Conservation (phyloP, 495 filamentous ascomycete species). For the Elasticomyces elasticus region DNA sequence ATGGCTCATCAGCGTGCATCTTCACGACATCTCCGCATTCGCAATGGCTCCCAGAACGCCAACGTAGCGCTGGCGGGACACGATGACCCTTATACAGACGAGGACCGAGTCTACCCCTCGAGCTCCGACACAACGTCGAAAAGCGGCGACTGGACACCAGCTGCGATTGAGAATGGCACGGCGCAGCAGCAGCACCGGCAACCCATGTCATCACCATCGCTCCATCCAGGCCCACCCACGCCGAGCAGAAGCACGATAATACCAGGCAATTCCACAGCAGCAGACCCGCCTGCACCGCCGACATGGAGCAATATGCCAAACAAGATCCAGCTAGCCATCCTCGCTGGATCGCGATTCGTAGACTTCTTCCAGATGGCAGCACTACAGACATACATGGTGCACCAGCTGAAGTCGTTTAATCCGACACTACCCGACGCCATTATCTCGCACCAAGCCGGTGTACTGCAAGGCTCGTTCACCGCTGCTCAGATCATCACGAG, state of each 20-base stretch:
- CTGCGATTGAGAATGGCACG: slow-evolving; percentile 15
- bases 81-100: not conserved
- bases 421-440: slow-evolving; percentile 22
- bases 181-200: not conserved
- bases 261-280: slow-evolving; percentile 5
- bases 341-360: slow-evolving; percentile 40
- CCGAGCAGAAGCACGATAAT: not conserved
- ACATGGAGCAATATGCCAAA: slow-evolving; percentile 28
- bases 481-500: slow-evolving; percentile 28
- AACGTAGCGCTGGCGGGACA: not conserved
- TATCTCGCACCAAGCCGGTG: slow-evolving; percentile 28
- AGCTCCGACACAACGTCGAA: not conserved
- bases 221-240: slow-evolving; percentile 10
- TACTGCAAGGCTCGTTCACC: slow-evolving; percentile 29
- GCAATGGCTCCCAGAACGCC: slow-evolving; percentile 8
- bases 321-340: slow-evolving; percentile 40
- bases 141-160: slow-evolving; percentile 11
- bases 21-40: slow-evolving; percentile 14
- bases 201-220: not conserved
- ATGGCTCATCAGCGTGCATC: slow-evolving; percentile 15
- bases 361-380: slow-evolving; percentile 42
- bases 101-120: not conserved
- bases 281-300: slow-evolving; percentile 13
- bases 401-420: slow-evolving; percentile 34
- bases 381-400: slow-evolving; percentile 54